Evolutionary conservation across 2,329 filamentous ascomycete genomes (phyloP).

Genomic region (Paecilomyces sp.): DNA sequence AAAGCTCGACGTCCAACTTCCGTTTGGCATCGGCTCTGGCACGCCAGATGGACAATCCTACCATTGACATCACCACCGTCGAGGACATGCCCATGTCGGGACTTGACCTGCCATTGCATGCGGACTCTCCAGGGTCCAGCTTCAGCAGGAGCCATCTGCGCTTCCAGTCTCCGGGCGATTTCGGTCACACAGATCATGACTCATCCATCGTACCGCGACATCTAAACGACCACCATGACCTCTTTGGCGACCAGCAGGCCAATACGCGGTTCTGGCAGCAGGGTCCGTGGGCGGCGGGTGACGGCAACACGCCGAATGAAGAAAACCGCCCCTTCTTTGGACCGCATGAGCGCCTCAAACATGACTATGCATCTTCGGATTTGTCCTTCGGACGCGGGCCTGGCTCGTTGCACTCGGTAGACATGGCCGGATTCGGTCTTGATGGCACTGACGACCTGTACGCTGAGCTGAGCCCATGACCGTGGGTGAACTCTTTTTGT

Average conservation of each 20-base stretch:
- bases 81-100: conserved; percentile 29
- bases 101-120: conserved; percentile 32
- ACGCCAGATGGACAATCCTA: conserved; percentile 32
- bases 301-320: conserved; percentile 36
- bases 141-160: conserved; percentile 36
- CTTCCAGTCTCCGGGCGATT: conserved; percentile 36
- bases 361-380: conserved; percentile 38
- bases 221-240: conserved; percentile 34
- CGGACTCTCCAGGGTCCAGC: conserved; percentile 36
- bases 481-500: conserved; percentile 2
- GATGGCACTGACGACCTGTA: conserved; percentile 31
- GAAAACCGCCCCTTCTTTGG: conserved; percentile 38
- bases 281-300: conserved; percentile 34
- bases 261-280: conserved; percentile 39
- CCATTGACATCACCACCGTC: conserved; percentile 35
- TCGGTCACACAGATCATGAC: conserved; percentile 26
- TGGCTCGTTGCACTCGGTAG: conserved; percentile 37
- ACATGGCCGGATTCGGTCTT: conserved; percentile 38
- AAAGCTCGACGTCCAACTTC: conserved; percentile 30
- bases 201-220: conserved; percentile 15
- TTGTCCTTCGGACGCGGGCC: conserved; percentile 36
- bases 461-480: conserved; percentile 31
- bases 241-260: conserved; percentile 39
- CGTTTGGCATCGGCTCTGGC: conserved; percentile 31
- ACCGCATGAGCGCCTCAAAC: conserved; percentile 35